These are phyloP conservation scores for Cercospora brassicicola DNA, from an alignment of 2,329 filamentous ascomycete genomes.

Conservation along the genomic window DNA sequence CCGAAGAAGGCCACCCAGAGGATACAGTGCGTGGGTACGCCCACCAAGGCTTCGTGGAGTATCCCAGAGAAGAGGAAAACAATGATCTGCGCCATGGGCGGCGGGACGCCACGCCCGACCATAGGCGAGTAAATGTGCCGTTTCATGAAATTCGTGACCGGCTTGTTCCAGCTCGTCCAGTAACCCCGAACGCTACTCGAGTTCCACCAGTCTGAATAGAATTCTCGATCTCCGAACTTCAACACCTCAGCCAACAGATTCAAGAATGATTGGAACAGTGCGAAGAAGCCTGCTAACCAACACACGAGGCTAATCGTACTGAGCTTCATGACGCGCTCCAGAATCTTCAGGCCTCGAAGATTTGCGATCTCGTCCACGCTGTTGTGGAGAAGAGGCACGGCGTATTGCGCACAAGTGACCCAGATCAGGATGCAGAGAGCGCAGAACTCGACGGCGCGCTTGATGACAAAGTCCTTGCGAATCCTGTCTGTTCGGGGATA, in stretches of 20 bases:
- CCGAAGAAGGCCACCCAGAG: constrained; percentile 85
- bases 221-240: constrained; percentile 86
- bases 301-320: constrained; percentile 93
- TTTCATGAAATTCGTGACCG: constrained; percentile 95
- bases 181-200: constrained; percentile 80
- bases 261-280: constrained; percentile 86
- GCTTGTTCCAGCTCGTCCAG: constrained; percentile 97
- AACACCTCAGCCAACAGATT: constrained; percentile 90
- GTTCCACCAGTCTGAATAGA: constrained; percentile 99
- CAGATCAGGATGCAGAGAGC: constrained; percentile 78
- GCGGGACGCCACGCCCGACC: constrained; percentile 77
- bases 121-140: constrained; percentile 89
- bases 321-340: constrained; percentile 89
- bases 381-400: constrained; percentile 83
- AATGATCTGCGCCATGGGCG: constrained; percentile 67
- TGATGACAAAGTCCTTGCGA: constrained; percentile 83
- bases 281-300: constrained; percentile 97
- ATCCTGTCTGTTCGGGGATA: constrained; percentile 83
- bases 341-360: constrained; percentile 75
- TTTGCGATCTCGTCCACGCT: constrained; percentile 83
- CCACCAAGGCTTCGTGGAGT: constrained; percentile 88
- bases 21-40: constrained; percentile 76
- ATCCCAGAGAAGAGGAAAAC: constrained; percentile 89
- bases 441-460: constrained; percentile 75
- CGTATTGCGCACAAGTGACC: constrained; percentile 93